Conservation (phyloP, 2,329 filamentous ascomycete genomes). For the Rhynchosporium graminicola region DNA sequence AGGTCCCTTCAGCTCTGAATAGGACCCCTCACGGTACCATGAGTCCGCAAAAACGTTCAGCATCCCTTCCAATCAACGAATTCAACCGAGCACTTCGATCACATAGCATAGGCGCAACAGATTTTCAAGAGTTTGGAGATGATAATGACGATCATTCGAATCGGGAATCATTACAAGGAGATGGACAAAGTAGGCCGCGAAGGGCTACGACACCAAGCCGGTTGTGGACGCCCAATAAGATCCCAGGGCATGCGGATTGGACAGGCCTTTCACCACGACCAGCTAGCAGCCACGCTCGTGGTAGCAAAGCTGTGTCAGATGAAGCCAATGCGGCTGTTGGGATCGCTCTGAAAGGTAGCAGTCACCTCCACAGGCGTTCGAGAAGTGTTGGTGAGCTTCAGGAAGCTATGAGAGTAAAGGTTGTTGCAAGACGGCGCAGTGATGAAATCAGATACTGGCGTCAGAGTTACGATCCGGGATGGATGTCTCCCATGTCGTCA, state of each 20-base stretch:
- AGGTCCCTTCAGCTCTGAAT: conserved; percentile 46
- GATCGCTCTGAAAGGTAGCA: conserved; percentile 61
- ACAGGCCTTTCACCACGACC: conserved; percentile 61
- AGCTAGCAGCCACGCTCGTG: conserved; percentile 58
- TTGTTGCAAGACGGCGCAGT: conserved; percentile 53
- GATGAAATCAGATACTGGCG: conserved; percentile 67
- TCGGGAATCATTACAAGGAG: conserved; percentile 53
- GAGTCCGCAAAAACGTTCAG: conserved; percentile 53
- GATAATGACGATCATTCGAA: conserved; percentile 35
- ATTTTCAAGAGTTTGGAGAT: conserved; percentile 50
- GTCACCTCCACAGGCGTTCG: conserved; percentile 54
- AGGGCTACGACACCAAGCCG: conserved; percentile 48
- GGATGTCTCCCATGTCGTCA: conserved; percentile 55
- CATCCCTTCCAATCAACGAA: conserved; percentile 61
- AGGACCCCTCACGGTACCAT: conserved; percentile 41
- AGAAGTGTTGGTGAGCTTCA: conserved; percentile 59
- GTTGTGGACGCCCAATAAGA: conserved; percentile 44
- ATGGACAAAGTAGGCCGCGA: conserved; percentile 41
- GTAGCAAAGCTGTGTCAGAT: conserved; percentile 42
- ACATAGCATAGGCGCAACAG: conserved; percentile 59
- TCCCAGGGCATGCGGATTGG: conserved; percentile 47
- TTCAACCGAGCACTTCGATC: conserved; percentile 61
- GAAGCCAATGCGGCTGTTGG: conserved; percentile 48
- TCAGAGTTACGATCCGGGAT: conserved; percentile 56
- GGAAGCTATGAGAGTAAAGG: conserved; percentile 42